Base-by-base conservation (phyloP, 495 filamentous ascomycete genomes). In the Oidiodendron maius region DNA sequence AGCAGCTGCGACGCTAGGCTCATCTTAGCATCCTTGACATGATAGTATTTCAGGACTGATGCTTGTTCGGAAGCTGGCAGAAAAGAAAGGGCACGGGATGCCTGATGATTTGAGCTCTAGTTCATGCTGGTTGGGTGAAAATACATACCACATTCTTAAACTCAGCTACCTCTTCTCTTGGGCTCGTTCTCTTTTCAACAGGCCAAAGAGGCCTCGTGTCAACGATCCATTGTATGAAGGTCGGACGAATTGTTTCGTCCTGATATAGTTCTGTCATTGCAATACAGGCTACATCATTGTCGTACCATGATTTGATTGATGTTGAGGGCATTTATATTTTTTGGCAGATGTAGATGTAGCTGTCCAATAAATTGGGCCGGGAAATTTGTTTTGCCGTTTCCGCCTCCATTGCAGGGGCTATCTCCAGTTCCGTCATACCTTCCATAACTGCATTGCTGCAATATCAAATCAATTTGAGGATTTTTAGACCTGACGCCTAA, bases 1-100 rank as follows among this genome's bases (percentile, higher is more conserved):
- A 95, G 69, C 2, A 95, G 76, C 45, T 81, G 75, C 13, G 88
- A 94, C 28, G 71, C 86, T 11, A 95, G 74, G 30, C 71, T 67
- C 72, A 87, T 81, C 58, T 77, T 80, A 18, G 82, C 82, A 64
- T 88, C 84, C 41, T 67, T 68, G 24, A 80, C 58, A 52, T 78
- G 76, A 66, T 72, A 78, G 69, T 80, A 86, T 30, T 64, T 63
- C 32, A 77, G 68, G 45, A 78, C 74, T 6, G 59, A 61, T 13
- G 64, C 50, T 46, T 69, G 71, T 55, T 84, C 78, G 18, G 71
- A 57, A 2, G 64, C 40, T 17, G 71, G 63, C 34, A 89, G 71
- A n/a, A 86, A 66, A 3, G 63, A 53, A 26, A 89, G 66, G n/a
- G 74, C 73, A 41, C 72, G 67, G 13, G 70, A 55, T 24, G 80